Conservation (phyloP, 2,329 filamentous ascomycete genomes). For the Fusarium sp. region DNA sequence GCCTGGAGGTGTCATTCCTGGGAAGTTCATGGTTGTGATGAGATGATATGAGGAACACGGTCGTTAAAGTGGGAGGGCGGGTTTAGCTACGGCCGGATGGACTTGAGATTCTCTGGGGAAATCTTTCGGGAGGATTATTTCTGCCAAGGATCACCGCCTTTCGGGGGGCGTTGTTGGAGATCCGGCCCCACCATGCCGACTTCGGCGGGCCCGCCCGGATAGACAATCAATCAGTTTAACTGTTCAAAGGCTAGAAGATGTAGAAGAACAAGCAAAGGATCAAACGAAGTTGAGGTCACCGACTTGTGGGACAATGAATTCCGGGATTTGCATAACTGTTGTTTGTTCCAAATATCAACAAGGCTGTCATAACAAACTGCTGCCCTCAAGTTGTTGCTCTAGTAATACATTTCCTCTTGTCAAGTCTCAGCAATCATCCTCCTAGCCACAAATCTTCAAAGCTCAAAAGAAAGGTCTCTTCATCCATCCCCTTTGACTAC, state of each 20-base stretch:
- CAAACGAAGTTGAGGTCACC: background rate
- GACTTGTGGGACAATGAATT: background rate
- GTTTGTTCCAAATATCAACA: background rate
- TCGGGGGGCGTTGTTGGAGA: conserved; percentile 16
- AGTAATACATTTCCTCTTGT: conserved; percentile 3
- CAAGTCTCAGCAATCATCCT: conserved; percentile 12
- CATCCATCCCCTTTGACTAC: background rate
- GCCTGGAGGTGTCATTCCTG: conserved; percentile 43
- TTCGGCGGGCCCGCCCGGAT: conserved; percentile 3
- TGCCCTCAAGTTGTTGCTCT: background rate
- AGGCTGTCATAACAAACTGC: conserved; percentile 6
- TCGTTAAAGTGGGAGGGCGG: conserved; percentile 24
- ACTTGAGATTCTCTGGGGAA: conserved; percentile 25
- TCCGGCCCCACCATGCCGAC: conserved; percentile 38
- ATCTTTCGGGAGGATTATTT: conserved; percentile 49
- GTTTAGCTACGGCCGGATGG: conserved; percentile 28
- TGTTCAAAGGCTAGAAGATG: background rate
- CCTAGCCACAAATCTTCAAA: background rate
- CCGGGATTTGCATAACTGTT: background rate
- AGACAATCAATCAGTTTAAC: background rate
- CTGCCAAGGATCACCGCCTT: conserved; percentile 53
- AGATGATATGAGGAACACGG: background rate
- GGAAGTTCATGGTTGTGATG: conserved; percentile 52
- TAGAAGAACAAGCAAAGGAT: background rate
- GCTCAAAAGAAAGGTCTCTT: background rate